Evolutionary conservation across 768 basidiomycete species (phyloP), one percentile per base, ranked within the genome.

Genomic region (Coprinopsis sp.): DNA sequence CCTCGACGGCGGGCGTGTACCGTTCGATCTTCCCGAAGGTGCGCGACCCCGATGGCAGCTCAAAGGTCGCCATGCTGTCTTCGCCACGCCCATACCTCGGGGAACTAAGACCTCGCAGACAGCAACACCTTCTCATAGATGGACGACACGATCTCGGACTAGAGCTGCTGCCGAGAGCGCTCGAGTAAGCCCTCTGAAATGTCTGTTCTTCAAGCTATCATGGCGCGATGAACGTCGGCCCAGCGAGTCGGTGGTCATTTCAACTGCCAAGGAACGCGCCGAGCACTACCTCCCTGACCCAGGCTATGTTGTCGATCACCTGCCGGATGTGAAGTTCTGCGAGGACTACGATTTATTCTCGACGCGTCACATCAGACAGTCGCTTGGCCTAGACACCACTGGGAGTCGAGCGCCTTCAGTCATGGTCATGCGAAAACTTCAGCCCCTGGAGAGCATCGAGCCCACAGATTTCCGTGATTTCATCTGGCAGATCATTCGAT

Each of bases 201-300:
- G 25, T 7, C 21, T 29, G 7, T 47, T 47, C 40, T 38, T 51
- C 40, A 51, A 51, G 33, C 44, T 37, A 8, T 51, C 50, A 11
- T 51, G 50, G 50, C 39, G 45, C 6, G 46, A 51, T 43, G 45
- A 47, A 13, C 3, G 13, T n/a, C 30, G 46, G 1, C 18, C 12
- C 6, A 29, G 12, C 21, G 50, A 47, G 31, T 22, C 30, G 16
- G 1, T 36, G 19, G 33, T 51, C 24, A 38, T 51, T 10, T 13
- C 3, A 5, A 37, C 22, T 16, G 50, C 50, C n/a, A 33, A 18
- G 23, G 22, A 27, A 10, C 30, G 50, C 14, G 46, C 23, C 10
- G 21, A 22, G 4, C 19, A 10, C 23, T 30, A 30, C 2, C 40
- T 37, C 39, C 44, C 44, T 6, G 33, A 27, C 23, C 27, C 22